Conservation (phyloP, 441 rosid genomes). For the Theobroma grandiflorum region DNA sequence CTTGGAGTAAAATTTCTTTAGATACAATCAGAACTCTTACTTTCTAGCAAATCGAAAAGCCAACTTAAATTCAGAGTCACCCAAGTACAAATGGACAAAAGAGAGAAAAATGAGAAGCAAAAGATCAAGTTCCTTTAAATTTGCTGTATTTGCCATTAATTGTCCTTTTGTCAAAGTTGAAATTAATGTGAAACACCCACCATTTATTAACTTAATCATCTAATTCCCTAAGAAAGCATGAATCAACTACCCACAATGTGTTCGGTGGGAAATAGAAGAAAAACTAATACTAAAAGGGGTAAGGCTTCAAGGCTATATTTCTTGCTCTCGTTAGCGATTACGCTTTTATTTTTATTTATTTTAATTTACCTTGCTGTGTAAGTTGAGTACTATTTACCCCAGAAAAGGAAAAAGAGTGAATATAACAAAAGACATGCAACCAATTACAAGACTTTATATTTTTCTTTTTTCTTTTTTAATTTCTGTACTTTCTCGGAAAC, state of each 20-base stretch:
- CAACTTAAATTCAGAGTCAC: neutral
- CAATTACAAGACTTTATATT: neutral
- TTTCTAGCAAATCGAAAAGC: neutral
- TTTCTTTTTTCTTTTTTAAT: conserved; percentile 2
- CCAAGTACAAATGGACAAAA: neutral
- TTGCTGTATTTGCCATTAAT: neutral
- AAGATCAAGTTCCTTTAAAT: neutral
- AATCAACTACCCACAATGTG: conserved; percentile 30
- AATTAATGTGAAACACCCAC: conserved; percentile 22
- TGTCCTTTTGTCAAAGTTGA: conserved; percentile 16
- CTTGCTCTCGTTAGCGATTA: neutral
- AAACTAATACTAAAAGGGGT: neutral
- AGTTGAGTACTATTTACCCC: conserved; percentile 10
- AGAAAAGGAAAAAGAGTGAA: neutral
- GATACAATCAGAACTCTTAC: neutral
- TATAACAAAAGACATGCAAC: conserved; percentile 15
- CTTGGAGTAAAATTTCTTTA: neutral
- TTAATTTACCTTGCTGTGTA: neutral
- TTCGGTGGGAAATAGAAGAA: conserved; percentile 34
- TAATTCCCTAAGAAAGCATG: conserved; percentile 22
- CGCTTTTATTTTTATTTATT: neutral
- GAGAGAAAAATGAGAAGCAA: neutral
- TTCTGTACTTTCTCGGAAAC: conserved; percentile 40
- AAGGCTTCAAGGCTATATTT: neutral
- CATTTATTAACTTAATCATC: conserved; percentile 15